These are phyloP conservation scores for Lotmaria passim DNA, from an alignment of 208 protist genomes.

Conservation along the genomic window DNA sequence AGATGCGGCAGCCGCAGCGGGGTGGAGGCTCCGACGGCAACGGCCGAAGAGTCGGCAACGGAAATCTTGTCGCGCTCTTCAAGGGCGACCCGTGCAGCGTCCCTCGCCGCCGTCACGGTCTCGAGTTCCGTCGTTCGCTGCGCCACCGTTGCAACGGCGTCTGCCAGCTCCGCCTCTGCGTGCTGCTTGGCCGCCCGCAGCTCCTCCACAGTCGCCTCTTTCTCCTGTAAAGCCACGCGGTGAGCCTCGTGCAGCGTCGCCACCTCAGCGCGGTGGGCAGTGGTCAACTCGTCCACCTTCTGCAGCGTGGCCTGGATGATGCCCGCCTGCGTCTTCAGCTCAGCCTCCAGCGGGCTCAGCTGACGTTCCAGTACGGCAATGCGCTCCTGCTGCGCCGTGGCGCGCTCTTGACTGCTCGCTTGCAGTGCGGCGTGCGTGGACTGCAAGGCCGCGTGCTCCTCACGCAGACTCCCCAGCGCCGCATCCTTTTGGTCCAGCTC, in stretches of 20 bases:
- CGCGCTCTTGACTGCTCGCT: conserved; percentile 8
- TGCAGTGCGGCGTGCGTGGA: conserved; percentile 18
- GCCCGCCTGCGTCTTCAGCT: conserved; percentile 21
- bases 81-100: conserved; percentile 5
- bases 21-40: neutral
- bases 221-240: neutral
- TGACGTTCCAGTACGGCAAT: conserved; percentile 24
- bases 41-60: conserved; percentile 2
- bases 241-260: conserved; percentile 6
- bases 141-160: conserved; percentile 4
- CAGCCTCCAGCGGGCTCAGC: conserved; percentile 15
- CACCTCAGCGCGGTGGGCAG: conserved; percentile 14
- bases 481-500: neutral
- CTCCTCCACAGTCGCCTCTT: neutral
- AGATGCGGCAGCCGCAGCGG: conserved; percentile 1
- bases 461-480: conserved; percentile 2
- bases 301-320: conserved; percentile 15
- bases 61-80: neutral
- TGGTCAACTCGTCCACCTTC: conserved; percentile 20
- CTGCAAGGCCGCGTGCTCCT: conserved; percentile 15
- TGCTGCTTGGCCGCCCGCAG: conserved; percentile 12
- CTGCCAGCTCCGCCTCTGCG: conserved; percentile 2
- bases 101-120: conserved; percentile 4
- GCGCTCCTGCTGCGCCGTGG: conserved; percentile 9
- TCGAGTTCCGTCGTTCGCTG: conserved; percentile 11